Conservation (phyloP, 78 protist genomes). For the Dictyostelium citrinum region DNA sequence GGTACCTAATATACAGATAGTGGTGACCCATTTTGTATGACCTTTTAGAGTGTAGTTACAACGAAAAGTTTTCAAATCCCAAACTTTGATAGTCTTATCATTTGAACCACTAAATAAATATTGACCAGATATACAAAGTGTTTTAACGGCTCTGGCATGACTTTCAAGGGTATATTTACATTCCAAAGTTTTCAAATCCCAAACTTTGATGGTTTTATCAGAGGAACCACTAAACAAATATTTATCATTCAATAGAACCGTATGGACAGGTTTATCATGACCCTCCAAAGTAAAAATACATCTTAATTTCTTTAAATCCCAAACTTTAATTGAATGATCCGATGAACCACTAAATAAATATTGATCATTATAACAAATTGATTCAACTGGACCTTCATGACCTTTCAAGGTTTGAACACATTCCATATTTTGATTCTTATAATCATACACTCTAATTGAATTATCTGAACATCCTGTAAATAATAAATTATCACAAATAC, state of each 20-base stretch:
- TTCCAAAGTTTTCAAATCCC: slow-evolving; percentile 33
- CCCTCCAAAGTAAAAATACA: slow-evolving; percentile 77
- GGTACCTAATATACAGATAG: slow-evolving; percentile 44
- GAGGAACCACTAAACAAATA: slow-evolving; percentile 65
- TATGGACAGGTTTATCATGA: slow-evolving; percentile 61
- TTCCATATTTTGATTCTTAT: slow-evolving; percentile 35
- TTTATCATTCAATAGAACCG: slow-evolving; percentile 49
- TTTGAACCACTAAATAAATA: slow-evolving; percentile 75
- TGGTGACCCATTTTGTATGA: slow-evolving; percentile 76
- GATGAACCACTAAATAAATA: slow-evolving; percentile 45
- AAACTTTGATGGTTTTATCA: slow-evolving; percentile 73
- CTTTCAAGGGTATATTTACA: slow-evolving; percentile 69
- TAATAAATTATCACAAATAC: slow-evolving; percentile 34
- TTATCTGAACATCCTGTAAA: slow-evolving; percentile 68
- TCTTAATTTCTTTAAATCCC: slow-evolving; percentile 67
- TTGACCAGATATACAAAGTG: slow-evolving; percentile 54
- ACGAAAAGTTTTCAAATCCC: slow-evolving; percentile 75
- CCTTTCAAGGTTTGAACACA: slow-evolving; percentile 38
- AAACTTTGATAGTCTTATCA: slow-evolving; percentile 80
- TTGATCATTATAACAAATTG: slow-evolving; percentile 72
- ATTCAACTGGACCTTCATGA: slow-evolving; percentile 75
- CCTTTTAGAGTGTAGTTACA: slow-evolving; percentile 73
- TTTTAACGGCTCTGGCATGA: slow-evolving; percentile 59
- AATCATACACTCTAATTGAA: slow-evolving; percentile 58
- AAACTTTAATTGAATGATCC: slow-evolving; percentile 63